A percentile compares a stretch with the other conserved stretches of the same genome.
These are phyloP conservation scores for Alternaria triticina DNA, from an alignment of 2,329 filamentous ascomycete genomes.

Conservation along the genomic window DNA sequence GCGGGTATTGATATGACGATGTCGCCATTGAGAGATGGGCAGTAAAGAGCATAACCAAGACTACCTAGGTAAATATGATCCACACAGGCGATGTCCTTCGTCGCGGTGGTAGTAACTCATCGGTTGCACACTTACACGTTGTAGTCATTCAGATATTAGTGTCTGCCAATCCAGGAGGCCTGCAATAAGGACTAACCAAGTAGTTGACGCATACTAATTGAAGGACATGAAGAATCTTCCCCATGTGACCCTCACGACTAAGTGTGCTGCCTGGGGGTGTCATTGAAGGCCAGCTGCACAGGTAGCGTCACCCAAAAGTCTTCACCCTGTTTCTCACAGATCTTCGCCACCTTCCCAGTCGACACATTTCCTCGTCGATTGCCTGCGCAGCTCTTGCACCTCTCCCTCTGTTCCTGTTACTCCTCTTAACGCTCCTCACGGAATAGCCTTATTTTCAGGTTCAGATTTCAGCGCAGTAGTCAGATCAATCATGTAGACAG, in stretches of 20 bases:
- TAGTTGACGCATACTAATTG: background rate
- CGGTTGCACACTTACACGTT: background rate
- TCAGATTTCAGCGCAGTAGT: background rate
- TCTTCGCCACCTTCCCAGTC: background rate
- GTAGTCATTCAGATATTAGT: background rate
- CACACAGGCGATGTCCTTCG: background rate
- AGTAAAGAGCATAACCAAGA: background rate
- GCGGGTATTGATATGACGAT: background rate
- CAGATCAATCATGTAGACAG: background rate
- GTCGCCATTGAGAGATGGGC: background rate
- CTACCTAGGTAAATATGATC: background rate
- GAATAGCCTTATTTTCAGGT: background rate
- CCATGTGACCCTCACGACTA: background rate
- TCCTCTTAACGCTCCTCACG: background rate
- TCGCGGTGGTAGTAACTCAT: background rate
- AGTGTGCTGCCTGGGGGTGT: background rate
- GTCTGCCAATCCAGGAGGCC: background rate
- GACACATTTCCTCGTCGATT: background rate
- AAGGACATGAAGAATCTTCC: background rate
- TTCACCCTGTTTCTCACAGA: background rate
- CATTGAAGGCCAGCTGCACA: background rate
- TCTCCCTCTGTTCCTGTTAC: background rate
- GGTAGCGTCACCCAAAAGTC: background rate
- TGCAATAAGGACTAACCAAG: background rate
- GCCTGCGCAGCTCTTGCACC: background rate